Percentiles rank a stretch among this genome's conserved stretches.
These are phyloP conservation scores for Ottelia alismoides DNA, from an alignment of 106 monocot genomes.

Conservation along the genomic window DNA sequence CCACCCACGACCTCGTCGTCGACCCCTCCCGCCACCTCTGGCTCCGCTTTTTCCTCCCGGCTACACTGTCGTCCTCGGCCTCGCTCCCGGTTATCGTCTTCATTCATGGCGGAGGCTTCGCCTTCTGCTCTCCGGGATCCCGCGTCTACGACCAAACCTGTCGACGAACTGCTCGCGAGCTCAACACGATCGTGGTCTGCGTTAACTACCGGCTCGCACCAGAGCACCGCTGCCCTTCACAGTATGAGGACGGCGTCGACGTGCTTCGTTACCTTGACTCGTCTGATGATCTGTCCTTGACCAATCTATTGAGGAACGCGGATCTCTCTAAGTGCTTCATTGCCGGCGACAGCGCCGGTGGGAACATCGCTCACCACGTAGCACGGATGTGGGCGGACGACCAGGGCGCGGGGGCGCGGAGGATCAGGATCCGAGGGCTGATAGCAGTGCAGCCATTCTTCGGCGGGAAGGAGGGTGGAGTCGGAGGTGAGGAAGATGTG, in stretches of 20 bases:
- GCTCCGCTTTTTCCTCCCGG: constrained; percentile 41
- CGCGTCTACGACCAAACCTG: constrained; percentile 13
- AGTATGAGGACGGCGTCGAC: constrained; percentile 29
- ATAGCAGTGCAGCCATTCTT: constrained; percentile 25
- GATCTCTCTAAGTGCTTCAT: constrained; percentile 21
- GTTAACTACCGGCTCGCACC: constrained; percentile 34
- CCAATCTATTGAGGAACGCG: constrained; percentile 1
- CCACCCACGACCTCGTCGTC: constrained; percentile 34
- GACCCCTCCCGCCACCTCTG: constrained; percentile 24
- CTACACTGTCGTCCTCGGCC: background rate
- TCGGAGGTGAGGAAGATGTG: constrained; percentile 16
- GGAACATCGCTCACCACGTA: constrained; percentile 31
- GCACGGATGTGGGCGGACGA: constrained; percentile 2
- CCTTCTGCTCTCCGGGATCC: constrained; percentile 19
- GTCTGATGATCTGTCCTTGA: background rate
- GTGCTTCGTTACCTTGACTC: constrained; percentile 24
- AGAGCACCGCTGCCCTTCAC: constrained; percentile 24
- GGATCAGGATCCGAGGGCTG: constrained; percentile 1
- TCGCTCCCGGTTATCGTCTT: constrained; percentile 24
- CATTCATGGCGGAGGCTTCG: constrained; percentile 61
- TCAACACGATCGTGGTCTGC: constrained; percentile 9
- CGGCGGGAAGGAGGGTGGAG: constrained; percentile 17
- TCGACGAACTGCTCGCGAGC: constrained; percentile 7
- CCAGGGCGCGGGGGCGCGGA: background rate
- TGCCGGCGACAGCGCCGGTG: constrained; percentile 35